Evolutionary conservation across 352 stramenopile species (phyloP).

Genomic region (Pelagophyceae sp.): DNA sequence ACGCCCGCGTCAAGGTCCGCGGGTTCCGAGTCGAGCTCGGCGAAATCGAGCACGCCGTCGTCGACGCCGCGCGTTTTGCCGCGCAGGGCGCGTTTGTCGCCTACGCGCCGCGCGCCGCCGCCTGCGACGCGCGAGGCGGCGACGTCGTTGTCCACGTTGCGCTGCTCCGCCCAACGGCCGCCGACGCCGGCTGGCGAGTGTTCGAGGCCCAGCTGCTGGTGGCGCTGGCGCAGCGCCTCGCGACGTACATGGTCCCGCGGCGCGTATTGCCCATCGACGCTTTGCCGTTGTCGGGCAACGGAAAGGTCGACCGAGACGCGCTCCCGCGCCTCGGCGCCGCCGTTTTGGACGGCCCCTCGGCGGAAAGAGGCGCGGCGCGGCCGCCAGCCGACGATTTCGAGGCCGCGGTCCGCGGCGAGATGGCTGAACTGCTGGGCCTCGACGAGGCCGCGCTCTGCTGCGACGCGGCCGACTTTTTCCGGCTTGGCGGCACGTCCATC

Average conservation of each 20-base stretch:
- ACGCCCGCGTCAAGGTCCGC: slow-evolving; percentile 64
- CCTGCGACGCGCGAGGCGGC: background rate
- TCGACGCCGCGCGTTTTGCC: slow-evolving; percentile 29
- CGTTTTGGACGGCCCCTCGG: background rate
- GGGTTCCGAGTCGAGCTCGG: slow-evolving; percentile 67
- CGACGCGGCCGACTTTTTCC: slow-evolving; percentile 43
- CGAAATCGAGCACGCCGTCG: slow-evolving; percentile 56
- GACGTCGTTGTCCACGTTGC: background rate
- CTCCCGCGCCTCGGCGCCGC: slow-evolving; percentile 25
- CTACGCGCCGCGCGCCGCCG: too few species aligned
- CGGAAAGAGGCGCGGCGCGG: background rate
- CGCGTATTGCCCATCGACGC: slow-evolving; percentile 41
- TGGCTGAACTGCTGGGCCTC: slow-evolving; percentile 28
- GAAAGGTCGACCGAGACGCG: slow-evolving; percentile 54
- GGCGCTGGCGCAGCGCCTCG: slow-evolving; percentile 39
- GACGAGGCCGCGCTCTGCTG: slow-evolving; percentile 18
- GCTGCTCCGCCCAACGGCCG: too few species aligned
- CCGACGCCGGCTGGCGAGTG: background rate
- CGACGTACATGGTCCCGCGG: slow-evolving; percentile 58
- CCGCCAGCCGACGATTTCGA: background rate
- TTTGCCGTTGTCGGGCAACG: slow-evolving; percentile 58
- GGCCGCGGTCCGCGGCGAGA: background rate
- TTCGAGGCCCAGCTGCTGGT: slow-evolving; percentile 1
- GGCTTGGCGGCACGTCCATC: slow-evolving; percentile 56
- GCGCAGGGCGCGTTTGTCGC: background rate